phyloP scores from a whole-genome alignment of 306 rosid genomes.

The Gleditsia sinensis region DNA sequence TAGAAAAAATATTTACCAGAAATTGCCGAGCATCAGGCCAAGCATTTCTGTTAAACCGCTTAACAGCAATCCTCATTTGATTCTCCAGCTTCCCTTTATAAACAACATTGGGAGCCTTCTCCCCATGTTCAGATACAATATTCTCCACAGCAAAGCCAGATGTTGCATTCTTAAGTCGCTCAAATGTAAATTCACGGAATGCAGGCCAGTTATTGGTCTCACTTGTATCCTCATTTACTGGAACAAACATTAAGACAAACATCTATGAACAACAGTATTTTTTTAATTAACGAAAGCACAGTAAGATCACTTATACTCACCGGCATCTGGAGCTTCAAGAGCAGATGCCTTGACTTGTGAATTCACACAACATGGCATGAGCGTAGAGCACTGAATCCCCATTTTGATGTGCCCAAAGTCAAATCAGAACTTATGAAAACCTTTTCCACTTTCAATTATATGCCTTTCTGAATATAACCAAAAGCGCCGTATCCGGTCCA shows the following conservation, averaged over 20 bases:
- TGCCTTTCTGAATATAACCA: constrained; percentile 34
- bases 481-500: constrained; percentile 20
- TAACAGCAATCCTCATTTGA: constrained; percentile 77
- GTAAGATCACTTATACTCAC: constrained; percentile 42
- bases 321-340: constrained; percentile 66
- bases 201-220: constrained; percentile 54
- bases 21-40: constrained; percentile 84
- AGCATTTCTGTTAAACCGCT: constrained; percentile 79
- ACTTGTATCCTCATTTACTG: constrained; percentile 64
- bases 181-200: constrained; percentile 70
- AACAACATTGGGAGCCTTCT: constrained; percentile 89
- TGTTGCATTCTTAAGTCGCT: constrained; percentile 80
- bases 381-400: constrained; percentile 73
- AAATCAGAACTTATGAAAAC: constrained; percentile 30
- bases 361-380: constrained; percentile 68
- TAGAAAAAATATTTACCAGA: constrained; percentile 48
- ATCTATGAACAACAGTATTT: constrained; percentile 17
- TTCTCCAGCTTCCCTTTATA: constrained; percentile 83
- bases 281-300: constrained; percentile 19
- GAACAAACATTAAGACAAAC: constrained; percentile 31
- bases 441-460: constrained; percentile 40
- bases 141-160: constrained; percentile 87
- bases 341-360: constrained; percentile 79
- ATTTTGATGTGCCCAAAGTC: constrained; percentile 42
- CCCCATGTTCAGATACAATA: constrained; percentile 87